Conservation (phyloP, 805 yeast species). For the Nakazawaea anatomiae region DNA sequence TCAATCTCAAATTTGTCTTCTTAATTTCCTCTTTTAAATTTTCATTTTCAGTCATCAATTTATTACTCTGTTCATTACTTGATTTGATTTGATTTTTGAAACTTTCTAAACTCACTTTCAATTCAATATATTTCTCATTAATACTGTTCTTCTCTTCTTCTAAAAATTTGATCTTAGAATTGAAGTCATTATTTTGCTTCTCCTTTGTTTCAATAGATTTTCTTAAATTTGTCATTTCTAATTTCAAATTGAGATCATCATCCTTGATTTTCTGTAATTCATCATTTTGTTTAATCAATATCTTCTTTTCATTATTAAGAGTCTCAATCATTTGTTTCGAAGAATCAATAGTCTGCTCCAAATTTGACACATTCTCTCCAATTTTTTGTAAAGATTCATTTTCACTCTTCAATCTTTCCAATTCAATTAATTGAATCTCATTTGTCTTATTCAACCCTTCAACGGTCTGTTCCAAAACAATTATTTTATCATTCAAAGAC, state of each 20-base stretch:
- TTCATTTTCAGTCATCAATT: slow-evolving; percentile 37
- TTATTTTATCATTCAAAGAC: slow-evolving; percentile 2
- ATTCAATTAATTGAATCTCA: slow-evolving; percentile 22
- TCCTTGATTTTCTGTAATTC: slow-evolving; percentile 35
- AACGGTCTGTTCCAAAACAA: slow-evolving; percentile 23
- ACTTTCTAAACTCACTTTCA: slow-evolving; percentile 36
- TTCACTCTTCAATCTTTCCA: slow-evolving; percentile 24
- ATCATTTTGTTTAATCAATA: slow-evolving; percentile 17
- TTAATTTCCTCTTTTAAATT: slow-evolving; percentile 23
- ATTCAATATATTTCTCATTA: slow-evolving; percentile 30
- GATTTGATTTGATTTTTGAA: slow-evolving; percentile 28
- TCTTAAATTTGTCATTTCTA: slow-evolving; percentile 42
- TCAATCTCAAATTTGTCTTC: slow-evolving; percentile 29
- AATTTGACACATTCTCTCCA: slow-evolving; percentile 12
- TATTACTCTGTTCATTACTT: slow-evolving; percentile 32
- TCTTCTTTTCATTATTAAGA: slow-evolving; percentile 29
- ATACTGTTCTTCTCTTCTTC: slow-evolving; percentile 34
- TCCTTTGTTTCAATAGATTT: slow-evolving; percentile 41
- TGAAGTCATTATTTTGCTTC: slow-evolving; percentile 30
- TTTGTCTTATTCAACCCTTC: slow-evolving; percentile 31
- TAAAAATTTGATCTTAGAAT: slow-evolving; percentile 28
- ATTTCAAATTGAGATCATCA: slow-evolving; percentile 38
- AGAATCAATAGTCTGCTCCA: slow-evolving; percentile 22
- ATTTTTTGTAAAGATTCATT: slow-evolving; percentile 29
- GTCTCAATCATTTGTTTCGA: slow-evolving; percentile 31